phyloP scores from a whole-genome alignment of 2,329 filamentous ascomycete species.

The Thyridium curvatum region DNA sequence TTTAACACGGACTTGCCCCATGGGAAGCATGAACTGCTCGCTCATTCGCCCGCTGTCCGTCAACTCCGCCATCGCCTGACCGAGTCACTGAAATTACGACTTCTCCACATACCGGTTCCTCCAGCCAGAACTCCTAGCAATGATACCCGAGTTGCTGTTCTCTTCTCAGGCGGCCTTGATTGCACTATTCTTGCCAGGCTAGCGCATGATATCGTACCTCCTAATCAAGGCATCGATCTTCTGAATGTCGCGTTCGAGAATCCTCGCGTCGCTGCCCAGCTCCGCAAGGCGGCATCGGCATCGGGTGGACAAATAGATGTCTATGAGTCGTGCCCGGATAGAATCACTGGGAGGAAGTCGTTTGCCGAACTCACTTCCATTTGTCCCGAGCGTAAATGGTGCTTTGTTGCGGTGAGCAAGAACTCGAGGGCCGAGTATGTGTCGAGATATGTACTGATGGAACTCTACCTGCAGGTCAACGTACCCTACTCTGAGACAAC shows the following conservation, averaged over 20 bases:
- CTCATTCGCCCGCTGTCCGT: constrained; percentile 43
- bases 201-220: constrained; percentile 67
- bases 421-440: constrained; percentile 1
- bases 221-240: constrained; percentile 68
- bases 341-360: constrained; percentile 76
- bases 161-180: constrained; percentile 93
- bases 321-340: constrained; percentile 85
- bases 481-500: constrained; percentile 72
- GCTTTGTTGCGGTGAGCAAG: constrained; percentile 63
- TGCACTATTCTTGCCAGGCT: constrained; percentile 83
- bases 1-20: constrained; percentile 43
- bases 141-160: constrained; percentile 60
- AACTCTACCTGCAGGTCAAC: constrained; percentile 61
- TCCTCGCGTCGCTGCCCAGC: constrained; percentile 60
- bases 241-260: constrained; percentile 98
- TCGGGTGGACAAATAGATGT: constrained; percentile 23
- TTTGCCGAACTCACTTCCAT: constrained; percentile 64
- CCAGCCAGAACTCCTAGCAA: constrained; percentile 9
- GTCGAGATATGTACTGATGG: too few species aligned
- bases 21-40: constrained; percentile 8
- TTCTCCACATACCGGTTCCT: constrained; percentile 55
- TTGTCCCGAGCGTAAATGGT: constrained; percentile 70
- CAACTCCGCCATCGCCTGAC: constrained; percentile 48
- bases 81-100: constrained; percentile 57
- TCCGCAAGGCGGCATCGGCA: constrained; percentile 26